Percentiles rank a stretch among this genome's conserved stretches.
These are phyloP conservation scores for Epichloe gansuensis DNA, from an alignment of 2,329 filamentous ascomycete species.

Conservation along the genomic window DNA sequence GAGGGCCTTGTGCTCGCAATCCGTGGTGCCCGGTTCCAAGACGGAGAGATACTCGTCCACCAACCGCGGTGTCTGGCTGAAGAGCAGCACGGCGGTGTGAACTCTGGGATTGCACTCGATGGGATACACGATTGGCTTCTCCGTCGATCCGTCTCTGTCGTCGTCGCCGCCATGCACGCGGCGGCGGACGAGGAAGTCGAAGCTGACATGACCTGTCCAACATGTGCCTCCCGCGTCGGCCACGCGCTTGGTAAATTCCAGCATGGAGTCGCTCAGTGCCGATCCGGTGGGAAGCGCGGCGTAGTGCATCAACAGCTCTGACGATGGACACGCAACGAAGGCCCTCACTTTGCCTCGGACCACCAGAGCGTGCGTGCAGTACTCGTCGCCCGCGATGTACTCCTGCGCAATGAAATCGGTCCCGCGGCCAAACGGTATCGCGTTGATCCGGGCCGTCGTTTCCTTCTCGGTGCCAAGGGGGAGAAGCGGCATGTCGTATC, in stretches of 20 bases:
- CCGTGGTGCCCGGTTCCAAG: constrained; percentile 16
- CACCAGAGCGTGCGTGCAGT: constrained; percentile 58
- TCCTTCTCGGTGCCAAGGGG: constrained; percentile 39
- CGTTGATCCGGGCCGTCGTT: constrained; percentile 41
- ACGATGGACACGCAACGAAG: constrained; percentile 54
- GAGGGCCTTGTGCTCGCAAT: constrained; percentile 9
- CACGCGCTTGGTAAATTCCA: constrained; percentile 49
- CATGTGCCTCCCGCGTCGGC: constrained; percentile 33
- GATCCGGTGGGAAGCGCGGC: constrained; percentile 41
- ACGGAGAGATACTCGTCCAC: constrained; percentile 39
- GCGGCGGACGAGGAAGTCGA: neutral
- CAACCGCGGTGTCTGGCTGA: constrained; percentile 34
- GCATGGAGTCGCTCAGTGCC: constrained; percentile 44
- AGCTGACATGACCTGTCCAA: neutral
- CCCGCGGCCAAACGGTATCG: constrained; percentile 29
- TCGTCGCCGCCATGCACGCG: constrained; percentile 8
- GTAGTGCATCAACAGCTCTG: constrained; percentile 55
- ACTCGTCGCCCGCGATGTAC: constrained; percentile 49
- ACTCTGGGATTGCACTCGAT: constrained; percentile 62
- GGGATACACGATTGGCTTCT: constrained; percentile 34
- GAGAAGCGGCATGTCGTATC: constrained; percentile 51
- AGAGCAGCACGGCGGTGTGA: constrained; percentile 54
- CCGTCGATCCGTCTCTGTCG: neutral
- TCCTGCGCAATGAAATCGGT: constrained; percentile 53
- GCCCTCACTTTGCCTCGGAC: constrained; percentile 50